Evolutionary conservation across 2,329 filamentous ascomycete species (phyloP), one percentile per base, ranked within the genome.

Genomic region (Colletotrichum sp.): DNA sequence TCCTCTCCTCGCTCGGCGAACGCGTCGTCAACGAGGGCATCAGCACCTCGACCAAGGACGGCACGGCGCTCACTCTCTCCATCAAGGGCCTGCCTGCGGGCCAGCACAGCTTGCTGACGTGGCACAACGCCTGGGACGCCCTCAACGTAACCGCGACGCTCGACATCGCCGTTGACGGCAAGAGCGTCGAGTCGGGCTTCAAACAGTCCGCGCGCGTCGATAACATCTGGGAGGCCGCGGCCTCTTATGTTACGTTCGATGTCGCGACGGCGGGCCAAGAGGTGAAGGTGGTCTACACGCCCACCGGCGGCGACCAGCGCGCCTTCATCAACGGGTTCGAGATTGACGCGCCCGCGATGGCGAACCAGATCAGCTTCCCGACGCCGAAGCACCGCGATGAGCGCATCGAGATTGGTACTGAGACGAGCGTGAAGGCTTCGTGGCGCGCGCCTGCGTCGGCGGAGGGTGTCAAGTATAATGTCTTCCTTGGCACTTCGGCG

Each of bases 271-370:
- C 77, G 2, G 30, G 69, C 5, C 76, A 80, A 18, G 75, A 77
- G 16, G 80, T 82, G n/a, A 77, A 79, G 60, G 79, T 84, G 57
- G 75, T 78, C 4, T 81, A 78, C 55, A 79, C 78, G 8, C 80
- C 80, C 4, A 72, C 9, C 18, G 76, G 77, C 13, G 76, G 48
- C 28, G 79, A 80, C 44, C 59, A 64, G 30, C 75, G 79, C 10
- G 82, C 79, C 2, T 84, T 81, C 59, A 39, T 83, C 16, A 84
- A 84, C 66, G 82, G 80, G 1, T 82, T 83, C 63, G 82, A 83
- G 65, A 79, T 83, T 26, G 82, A 83, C 69, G 77, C 72, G 2
- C 75, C 81, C 3, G 72, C 75, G 9, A 59, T 81, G 3, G 69
- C 77, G 5, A 71, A 79, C 22, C 80, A 81, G 64, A 80, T 82